Evolutionary conservation across 2,329 filamentous ascomycete species (phyloP).

Genomic region (Diaporthe velutina): DNA sequence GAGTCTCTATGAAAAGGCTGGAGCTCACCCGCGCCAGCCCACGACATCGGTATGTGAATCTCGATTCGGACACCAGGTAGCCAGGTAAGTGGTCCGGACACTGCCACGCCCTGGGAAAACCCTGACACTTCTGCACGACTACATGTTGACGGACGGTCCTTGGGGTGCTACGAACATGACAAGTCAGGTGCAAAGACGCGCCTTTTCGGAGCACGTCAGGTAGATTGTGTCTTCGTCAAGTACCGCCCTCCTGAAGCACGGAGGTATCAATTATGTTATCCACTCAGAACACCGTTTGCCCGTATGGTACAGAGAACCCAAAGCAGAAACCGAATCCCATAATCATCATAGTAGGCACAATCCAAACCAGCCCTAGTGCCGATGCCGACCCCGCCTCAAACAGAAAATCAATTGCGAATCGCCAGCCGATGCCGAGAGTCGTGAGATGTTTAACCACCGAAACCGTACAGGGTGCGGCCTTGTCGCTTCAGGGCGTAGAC

Average conservation of each 20-base stretch:
- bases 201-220: background rate
- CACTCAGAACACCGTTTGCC: constrained; percentile 46
- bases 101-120: background rate
- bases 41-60: background rate
- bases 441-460: constrained; percentile 78
- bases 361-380: constrained; percentile 41
- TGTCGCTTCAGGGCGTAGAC: constrained; percentile 78
- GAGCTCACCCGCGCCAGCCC: background rate
- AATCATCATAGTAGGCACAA: constrained; percentile 46
- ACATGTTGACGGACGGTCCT: background rate
- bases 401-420: constrained; percentile 41
- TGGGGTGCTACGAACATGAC: background rate
- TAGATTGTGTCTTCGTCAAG: constrained; percentile 9
- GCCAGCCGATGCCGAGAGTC: constrained; percentile 42
- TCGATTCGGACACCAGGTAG: no score
- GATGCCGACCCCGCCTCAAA: constrained; percentile 39
- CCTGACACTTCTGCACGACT: background rate
- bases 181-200: background rate
- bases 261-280: constrained; percentile 45
- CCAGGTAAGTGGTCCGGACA: background rate
- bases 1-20: background rate
- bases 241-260: constrained; percentile 35
- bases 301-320: constrained; percentile 44
- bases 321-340: constrained; percentile 45
- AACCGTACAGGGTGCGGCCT: constrained; percentile 86